Evolutionary conservation across 352 stramenopile genomes (phyloP).

Genomic region (Globisporangium orthogonon): DNA sequence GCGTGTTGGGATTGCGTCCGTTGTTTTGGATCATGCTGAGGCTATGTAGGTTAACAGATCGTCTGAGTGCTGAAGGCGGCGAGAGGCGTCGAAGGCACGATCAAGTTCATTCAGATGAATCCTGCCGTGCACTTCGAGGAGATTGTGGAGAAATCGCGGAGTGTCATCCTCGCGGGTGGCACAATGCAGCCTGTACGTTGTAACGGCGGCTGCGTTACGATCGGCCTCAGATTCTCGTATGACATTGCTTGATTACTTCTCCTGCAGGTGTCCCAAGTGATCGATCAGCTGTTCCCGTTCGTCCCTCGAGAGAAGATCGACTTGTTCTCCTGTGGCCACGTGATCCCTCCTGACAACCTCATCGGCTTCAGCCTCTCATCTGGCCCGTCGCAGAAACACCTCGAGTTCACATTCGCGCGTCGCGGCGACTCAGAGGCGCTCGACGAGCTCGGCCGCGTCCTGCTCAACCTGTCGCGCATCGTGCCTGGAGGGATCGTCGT

Average conservation of each 20-base stretch:
- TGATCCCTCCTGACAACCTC: conserved; percentile 94
- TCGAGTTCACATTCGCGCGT: conserved; percentile 94
- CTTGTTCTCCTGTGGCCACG: conserved; percentile 97
- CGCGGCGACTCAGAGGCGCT: conserved; percentile 69
- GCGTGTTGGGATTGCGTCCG: conserved; percentile 12
- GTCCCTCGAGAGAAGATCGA: conserved; percentile 75
- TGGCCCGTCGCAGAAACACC: conserved; percentile 81
- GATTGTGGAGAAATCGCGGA: conserved; percentile 91
- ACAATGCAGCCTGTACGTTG: conserved; percentile 94
- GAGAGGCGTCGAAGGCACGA: conserved; percentile 40
- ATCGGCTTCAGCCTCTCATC: conserved; percentile 59
- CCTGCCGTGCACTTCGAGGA: conserved; percentile 91
- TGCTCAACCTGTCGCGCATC: conserved; percentile 89
- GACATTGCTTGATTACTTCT: neutral
- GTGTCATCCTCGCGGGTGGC: conserved; percentile 96
- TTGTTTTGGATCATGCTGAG: neutral
- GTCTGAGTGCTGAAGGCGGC: conserved; percentile 19
- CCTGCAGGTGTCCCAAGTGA: conserved; percentile 87
- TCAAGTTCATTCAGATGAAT: conserved; percentile 96
- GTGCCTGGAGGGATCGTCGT: conserved; percentile 95
- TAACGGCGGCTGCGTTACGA: neutral
- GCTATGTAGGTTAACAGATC: neutral
- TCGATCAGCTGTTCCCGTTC: conserved; percentile 90
- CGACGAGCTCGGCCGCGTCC: conserved; percentile 92
- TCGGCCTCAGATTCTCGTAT: no score